Percentiles rank a stretch among this genome's conserved stretches.
Evolutionary conservation across 345 rosid genomes (phyloP).

Genomic region (Tarenaya hassleriana): DNA sequence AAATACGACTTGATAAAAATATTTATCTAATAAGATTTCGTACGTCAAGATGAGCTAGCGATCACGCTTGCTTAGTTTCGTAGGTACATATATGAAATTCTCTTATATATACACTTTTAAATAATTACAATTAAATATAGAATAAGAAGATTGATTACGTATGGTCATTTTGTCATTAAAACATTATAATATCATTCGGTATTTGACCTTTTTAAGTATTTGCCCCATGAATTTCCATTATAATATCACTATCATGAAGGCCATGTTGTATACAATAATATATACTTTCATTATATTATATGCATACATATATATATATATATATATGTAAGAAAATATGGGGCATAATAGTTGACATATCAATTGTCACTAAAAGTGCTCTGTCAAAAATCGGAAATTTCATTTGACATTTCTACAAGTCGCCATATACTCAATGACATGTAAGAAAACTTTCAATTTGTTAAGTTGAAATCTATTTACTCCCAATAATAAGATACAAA

Average conservation of each 20-base stretch:
- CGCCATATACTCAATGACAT: no score
- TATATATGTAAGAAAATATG: neutral
- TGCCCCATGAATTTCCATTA: neutral
- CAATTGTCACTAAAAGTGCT: no score
- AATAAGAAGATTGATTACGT: neutral
- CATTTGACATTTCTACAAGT: no score
- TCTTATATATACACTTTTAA: no score
- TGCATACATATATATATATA: conserved; percentile 9
- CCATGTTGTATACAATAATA: conserved; percentile 10
- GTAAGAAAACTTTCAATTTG: no score
- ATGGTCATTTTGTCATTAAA: neutral
- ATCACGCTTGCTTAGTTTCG: conserved; percentile 22
- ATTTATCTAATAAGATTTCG: neutral
- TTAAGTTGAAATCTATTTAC: no score
- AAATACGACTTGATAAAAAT: no score
- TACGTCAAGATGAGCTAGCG: conserved; percentile 22
- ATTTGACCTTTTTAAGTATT: conserved; percentile 14
- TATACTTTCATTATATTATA: no score
- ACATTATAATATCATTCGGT: neutral
- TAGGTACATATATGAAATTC: no score
- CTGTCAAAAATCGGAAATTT: no score
- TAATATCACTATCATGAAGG: conserved; percentile 19
- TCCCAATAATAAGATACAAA: no score
- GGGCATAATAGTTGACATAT: no score
- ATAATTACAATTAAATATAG: conserved; percentile 8